Conservation (phyloP, 306 rosid genomes). For the Cotoneaster glaucophyllus region DNA sequence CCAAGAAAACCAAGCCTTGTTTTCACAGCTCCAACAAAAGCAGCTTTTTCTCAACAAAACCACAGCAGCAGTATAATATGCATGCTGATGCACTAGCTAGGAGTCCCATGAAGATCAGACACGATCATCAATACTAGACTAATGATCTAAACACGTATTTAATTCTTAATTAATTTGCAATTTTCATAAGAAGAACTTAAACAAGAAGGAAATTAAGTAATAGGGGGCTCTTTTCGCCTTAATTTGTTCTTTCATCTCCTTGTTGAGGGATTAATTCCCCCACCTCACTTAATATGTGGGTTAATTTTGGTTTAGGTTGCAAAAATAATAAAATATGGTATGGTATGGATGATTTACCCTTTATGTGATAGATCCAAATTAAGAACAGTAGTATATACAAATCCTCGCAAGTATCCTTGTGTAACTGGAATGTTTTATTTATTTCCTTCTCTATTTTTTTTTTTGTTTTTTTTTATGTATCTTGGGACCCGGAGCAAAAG, state of each 20-base stretch:
- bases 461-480: too few relatives aligned
- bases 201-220: neutral
- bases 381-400: neutral
- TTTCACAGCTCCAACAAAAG: constrained; percentile 48
- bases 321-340: neutral
- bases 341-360: neutral
- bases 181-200: neutral
- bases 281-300: neutral
- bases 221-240: neutral
- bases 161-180: neutral
- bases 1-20: constrained; percentile 62
- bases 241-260: neutral
- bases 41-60: constrained; percentile 8
- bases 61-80: neutral
- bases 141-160: neutral
- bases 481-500: too few relatives aligned
- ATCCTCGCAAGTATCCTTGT: neutral
- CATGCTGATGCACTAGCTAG: neutral
- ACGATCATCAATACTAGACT: neutral
- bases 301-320: neutral
- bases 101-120: neutral
- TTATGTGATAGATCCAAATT: neutral
- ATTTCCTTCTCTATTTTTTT: neutral
- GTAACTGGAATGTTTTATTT: neutral
- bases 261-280: neutral